Evolutionary conservation across 257 asterid genomes (phyloP).

Genomic region (Orobanche coerulescens): DNA sequence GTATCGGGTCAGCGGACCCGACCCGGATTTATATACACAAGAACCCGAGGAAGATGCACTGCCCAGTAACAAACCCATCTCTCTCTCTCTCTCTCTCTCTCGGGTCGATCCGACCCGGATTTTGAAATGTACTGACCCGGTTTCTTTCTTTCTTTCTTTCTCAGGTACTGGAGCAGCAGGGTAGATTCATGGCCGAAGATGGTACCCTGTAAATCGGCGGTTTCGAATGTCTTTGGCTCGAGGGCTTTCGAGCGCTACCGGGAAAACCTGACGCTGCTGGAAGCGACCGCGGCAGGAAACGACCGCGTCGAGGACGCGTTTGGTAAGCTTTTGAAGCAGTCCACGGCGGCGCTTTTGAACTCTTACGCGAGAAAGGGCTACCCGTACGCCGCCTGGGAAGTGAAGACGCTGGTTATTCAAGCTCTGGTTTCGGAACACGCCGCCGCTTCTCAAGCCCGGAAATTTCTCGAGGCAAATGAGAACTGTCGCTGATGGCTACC

Average conservation of each 20-base stretch:
- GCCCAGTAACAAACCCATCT: slow-evolving; percentile 41
- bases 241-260: slow-evolving; percentile 61
- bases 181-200: slow-evolving; percentile 77
- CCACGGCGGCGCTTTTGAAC: slow-evolving; percentile 83
- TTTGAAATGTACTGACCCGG: neutral
- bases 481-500: slow-evolving; percentile 52
- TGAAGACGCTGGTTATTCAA: slow-evolving; percentile 71
- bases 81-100: neutral
- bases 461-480: slow-evolving; percentile 49
- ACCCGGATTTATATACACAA: slow-evolving; percentile 72
- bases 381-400: slow-evolving; percentile 75
- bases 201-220: slow-evolving; percentile 66
- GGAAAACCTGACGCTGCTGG: slow-evolving; percentile 53
- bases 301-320: slow-evolving; percentile 41
- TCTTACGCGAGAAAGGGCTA: slow-evolving; percentile 71
- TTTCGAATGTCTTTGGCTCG: slow-evolving; percentile 72
- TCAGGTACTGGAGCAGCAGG: slow-evolving; percentile 87
- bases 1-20: slow-evolving; percentile 21
- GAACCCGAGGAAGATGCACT: slow-evolving; percentile 73
- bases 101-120: neutral
- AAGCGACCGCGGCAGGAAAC: slow-evolving; percentile 44
- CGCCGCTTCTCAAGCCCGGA: slow-evolving; percentile 54
- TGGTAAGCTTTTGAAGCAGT: slow-evolving; percentile 47
- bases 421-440: slow-evolving; percentile 59
- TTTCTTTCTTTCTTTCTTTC: neutral